Conservation (phyloP, 2,329 filamentous ascomycete genomes). For the Chalara sp. region DNA sequence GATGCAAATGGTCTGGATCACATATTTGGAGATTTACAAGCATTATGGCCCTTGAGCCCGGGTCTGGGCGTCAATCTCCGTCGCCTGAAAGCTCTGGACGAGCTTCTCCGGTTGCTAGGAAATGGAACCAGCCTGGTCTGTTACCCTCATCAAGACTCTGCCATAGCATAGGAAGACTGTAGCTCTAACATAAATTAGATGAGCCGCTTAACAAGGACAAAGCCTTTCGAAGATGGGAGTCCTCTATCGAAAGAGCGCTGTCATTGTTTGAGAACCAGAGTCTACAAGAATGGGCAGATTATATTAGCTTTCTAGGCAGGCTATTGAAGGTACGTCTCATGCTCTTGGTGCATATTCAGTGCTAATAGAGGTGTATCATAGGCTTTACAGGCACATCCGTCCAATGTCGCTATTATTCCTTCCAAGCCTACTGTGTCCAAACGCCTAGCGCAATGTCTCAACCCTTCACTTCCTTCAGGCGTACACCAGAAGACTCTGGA, state of each 20-base stretch:
- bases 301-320: constrained; percentile 91
- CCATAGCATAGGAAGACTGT: neutral
- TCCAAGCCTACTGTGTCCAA: constrained; percentile 80
- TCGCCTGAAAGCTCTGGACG: constrained; percentile 83
- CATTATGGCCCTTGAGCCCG: constrained; percentile 59
- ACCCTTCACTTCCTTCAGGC: constrained; percentile 85
- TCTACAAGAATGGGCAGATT: constrained; percentile 98
- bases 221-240: constrained; percentile 80
- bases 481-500: constrained; percentile 97
- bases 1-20: constrained; percentile 17
- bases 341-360: too few species aligned
- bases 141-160: neutral
- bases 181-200: constrained; percentile 33
- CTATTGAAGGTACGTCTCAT: constrained; percentile 67
- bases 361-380: constrained; percentile 29
- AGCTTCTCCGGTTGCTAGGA: constrained; percentile 66
- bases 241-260: constrained; percentile 79
- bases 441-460: constrained; percentile 89
- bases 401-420: constrained; percentile 66
- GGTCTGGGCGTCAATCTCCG: constrained; percentile 47
- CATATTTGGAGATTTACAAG: constrained; percentile 18
- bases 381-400: constrained; percentile 82
- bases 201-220: constrained; percentile 54
- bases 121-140: constrained; percentile 67
- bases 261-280: constrained; percentile 78